These are phyloP conservation scores for Begonia masoniana DNA, from an alignment of 306 rosid genomes.

Conservation along the genomic window DNA sequence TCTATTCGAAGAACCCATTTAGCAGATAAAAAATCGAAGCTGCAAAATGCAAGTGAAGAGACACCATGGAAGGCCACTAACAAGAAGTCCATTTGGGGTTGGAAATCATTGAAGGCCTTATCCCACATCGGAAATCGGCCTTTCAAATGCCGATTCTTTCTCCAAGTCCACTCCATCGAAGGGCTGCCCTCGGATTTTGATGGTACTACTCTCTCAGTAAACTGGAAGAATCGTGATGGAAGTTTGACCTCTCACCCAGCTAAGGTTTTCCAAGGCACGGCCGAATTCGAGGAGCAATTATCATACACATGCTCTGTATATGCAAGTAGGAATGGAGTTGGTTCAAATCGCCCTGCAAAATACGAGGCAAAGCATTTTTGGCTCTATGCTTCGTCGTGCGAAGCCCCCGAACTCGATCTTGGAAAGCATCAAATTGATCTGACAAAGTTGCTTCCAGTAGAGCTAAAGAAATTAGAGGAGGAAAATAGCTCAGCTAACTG, in stretches of 20 bases:
- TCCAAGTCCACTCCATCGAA: conserved; percentile 63
- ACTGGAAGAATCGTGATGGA: conserved; percentile 71
- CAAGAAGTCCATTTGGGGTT: conserved; percentile 77
- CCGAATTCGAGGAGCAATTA: conserved; percentile 60
- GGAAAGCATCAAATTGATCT: conserved; percentile 86
- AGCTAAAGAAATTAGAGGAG: conserved; percentile 70
- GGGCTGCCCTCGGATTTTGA: conserved; percentile 47
- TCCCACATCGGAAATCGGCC: conserved; percentile 42
- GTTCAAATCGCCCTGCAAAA: conserved; percentile 60
- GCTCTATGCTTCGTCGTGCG: conserved; percentile 50
- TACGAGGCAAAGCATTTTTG: conserved; percentile 74
- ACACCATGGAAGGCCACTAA: conserved; percentile 30
- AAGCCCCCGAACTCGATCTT: conserved; percentile 51
- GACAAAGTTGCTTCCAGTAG: conserved; percentile 74
- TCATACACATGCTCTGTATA: conserved; percentile 43
- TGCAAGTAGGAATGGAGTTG: conserved; percentile 56
- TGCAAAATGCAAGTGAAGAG: conserved; percentile 27
- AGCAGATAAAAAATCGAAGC: conserved; percentile 29
- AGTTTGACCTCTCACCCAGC: conserved; percentile 48
- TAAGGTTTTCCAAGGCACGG: conserved; percentile 45
- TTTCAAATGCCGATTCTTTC: conserved; percentile 67
- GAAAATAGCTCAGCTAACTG: conserved; percentile 67
- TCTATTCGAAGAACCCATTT: conserved; percentile 21
- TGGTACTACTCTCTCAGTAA: conserved; percentile 39
- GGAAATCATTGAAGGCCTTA: conserved; percentile 63